A percentile compares a stretch with the other conserved stretches of the same genome.
These are phyloP conservation scores for Postia placenta DNA, from an alignment of 768 basidiomycete species.

Conservation along the genomic window DNA sequence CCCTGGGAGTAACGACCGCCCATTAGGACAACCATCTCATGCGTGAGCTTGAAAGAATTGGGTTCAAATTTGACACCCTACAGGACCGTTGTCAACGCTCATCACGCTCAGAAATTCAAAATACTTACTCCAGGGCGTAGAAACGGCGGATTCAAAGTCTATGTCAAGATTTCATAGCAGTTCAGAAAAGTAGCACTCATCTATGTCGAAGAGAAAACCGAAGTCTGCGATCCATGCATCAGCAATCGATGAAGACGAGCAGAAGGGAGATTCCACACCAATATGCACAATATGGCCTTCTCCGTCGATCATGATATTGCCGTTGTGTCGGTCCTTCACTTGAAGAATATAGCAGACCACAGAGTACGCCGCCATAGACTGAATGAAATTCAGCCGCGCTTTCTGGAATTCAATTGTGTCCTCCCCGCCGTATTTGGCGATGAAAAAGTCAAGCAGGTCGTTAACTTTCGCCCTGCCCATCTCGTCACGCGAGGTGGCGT, in stretches of 20 bases:
- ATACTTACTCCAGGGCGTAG: constrained; percentile 66
- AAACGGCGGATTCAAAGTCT: constrained; percentile 7
- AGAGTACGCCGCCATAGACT: constrained; percentile 99
- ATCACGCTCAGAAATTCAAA: neutral
- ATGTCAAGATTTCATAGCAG: constrained; percentile 22
- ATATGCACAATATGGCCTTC: constrained; percentile 97
- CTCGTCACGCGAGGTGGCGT: constrained; percentile 96
- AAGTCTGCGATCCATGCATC: constrained; percentile 54
- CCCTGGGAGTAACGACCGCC: constrained; percentile 93
- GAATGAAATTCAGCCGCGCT: constrained; percentile 93
- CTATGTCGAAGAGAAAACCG: constrained; percentile 97
- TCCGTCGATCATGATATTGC: constrained; percentile 99
- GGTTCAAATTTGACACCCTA: constrained; percentile 99
- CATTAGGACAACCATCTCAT: constrained; percentile 98
- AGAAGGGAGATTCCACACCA: constrained; percentile 38
- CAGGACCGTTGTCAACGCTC: neutral
- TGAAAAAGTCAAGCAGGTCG: constrained; percentile 90
- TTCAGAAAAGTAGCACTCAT: constrained; percentile 62
- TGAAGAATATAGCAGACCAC: constrained; percentile 97
- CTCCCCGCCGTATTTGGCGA: constrained; percentile 86
- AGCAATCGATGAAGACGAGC: neutral
- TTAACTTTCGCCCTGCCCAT: constrained; percentile 99
- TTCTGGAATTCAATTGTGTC: constrained; percentile 88
- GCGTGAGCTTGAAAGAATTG: constrained; percentile 94
- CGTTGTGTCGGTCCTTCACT: constrained; percentile 98